These are phyloP conservation scores for Monilinia polystroma DNA, from an alignment of 2,329 filamentous ascomycete genomes.

Conservation along the genomic window DNA sequence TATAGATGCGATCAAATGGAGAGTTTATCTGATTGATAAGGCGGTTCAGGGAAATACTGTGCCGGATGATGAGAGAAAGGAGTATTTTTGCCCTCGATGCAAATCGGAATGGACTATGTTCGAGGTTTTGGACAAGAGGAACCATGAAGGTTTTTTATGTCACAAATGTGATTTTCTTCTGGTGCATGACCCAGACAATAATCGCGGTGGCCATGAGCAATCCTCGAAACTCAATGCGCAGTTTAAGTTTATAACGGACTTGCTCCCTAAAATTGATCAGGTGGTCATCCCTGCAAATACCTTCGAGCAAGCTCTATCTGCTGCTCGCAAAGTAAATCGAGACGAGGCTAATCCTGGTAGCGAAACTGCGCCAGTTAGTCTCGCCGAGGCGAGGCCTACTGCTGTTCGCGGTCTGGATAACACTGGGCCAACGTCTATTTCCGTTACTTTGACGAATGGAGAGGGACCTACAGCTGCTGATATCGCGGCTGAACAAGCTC, in stretches of 20 bases:
- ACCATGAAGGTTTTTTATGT: slow-evolving; percentile 72
- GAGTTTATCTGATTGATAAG: slow-evolving; percentile 83
- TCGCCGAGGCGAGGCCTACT: slow-evolving; percentile 55
- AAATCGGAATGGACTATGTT: slow-evolving; percentile 84
- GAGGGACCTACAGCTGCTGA: slow-evolving; percentile 67
- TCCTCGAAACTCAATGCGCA: slow-evolving; percentile 75
- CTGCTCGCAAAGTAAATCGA: slow-evolving; percentile 62
- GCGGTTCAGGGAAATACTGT: slow-evolving; percentile 82
- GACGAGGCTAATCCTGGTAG: slow-evolving; percentile 66
- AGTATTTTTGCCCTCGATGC: slow-evolving; percentile 82
- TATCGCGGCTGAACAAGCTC: slow-evolving; percentile 61
- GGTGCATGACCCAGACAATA: slow-evolving; percentile 63
- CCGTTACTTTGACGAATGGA: slow-evolving; percentile 65
- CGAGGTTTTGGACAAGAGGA: slow-evolving; percentile 77
- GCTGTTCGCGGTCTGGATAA: slow-evolving; percentile 68
- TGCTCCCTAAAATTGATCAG: slow-evolving; percentile 75
- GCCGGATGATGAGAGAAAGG: slow-evolving; percentile 82
- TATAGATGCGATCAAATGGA: slow-evolving; percentile 95
- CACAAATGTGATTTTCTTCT: slow-evolving; percentile 70
- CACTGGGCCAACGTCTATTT: slow-evolving; percentile 66
- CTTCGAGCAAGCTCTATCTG: slow-evolving; percentile 66
- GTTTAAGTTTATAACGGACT: slow-evolving; percentile 73
- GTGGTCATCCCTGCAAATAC: slow-evolving; percentile 71
- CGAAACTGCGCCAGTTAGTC: slow-evolving; percentile 57
- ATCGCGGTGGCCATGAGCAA: slow-evolving; percentile 69